These are phyloP conservation scores for Phlebopus sp. DNA, from an alignment of 1,284 basidiomycete species.

Conservation along the genomic window DNA sequence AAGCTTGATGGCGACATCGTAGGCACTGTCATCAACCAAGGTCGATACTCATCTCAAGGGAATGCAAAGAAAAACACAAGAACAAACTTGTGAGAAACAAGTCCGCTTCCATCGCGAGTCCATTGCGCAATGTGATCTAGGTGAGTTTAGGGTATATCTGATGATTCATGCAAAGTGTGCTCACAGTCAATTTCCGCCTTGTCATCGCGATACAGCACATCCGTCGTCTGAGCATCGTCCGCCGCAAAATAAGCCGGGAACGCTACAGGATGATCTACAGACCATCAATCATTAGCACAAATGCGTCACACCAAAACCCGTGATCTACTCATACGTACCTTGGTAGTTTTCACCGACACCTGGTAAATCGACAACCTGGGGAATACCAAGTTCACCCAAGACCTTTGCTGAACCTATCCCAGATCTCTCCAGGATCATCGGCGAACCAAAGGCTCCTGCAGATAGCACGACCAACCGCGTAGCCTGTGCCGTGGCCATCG, in stretches of 20 bases:
- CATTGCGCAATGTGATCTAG: slow-evolving; percentile 44
- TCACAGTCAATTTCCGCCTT: slow-evolving; percentile 36
- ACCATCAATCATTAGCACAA: too few species aligned
- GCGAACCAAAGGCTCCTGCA: slow-evolving; percentile 21
- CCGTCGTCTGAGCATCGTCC: slow-evolving; percentile 42
- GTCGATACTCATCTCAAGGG: background rate
- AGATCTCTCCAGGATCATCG: slow-evolving; percentile 22
- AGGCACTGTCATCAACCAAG: slow-evolving; percentile 28
- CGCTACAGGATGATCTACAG: slow-evolving; percentile 43
- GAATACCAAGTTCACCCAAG: slow-evolving; percentile 13
- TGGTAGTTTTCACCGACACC: slow-evolving; percentile 54
- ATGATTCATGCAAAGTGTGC: slow-evolving; percentile 6
- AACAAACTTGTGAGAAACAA: slow-evolving; percentile 48
- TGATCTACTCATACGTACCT: too few species aligned
- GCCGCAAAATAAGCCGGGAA: slow-evolving; percentile 38
- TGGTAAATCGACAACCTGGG: slow-evolving; percentile 43
- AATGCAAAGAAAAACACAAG: too few species aligned
- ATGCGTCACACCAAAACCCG: too few species aligned
- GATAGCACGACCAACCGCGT: slow-evolving; percentile 17
- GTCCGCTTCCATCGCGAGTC: slow-evolving; percentile 41
- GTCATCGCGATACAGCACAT: slow-evolving; percentile 39
- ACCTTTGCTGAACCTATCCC: slow-evolving; percentile 19
- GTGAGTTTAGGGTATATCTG: background rate
- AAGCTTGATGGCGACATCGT: slow-evolving; percentile 48
- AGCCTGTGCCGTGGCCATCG: slow-evolving; percentile 11